phyloP scores from a whole-genome alignment of 73 alveolate species.

The Urostyla sp. region DNA sequence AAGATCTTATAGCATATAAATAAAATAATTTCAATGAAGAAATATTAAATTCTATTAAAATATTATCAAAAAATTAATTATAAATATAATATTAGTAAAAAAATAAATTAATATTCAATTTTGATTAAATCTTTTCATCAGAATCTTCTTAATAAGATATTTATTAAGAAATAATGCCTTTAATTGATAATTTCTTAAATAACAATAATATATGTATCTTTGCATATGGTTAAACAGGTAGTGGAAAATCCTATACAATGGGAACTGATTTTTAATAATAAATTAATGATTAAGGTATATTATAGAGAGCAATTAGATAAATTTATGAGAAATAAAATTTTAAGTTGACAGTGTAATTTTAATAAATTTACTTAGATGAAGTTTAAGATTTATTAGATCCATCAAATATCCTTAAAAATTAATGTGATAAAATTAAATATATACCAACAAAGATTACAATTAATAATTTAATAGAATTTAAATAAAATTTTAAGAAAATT shows the following conservation, averaged over 20 bases:
- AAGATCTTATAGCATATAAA: slow-evolving; percentile 29
- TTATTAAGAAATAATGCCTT: slow-evolving; percentile 81
- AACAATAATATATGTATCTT: slow-evolving; percentile 82
- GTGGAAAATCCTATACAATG: slow-evolving; percentile 94
- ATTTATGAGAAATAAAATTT: slow-evolving; percentile 61
- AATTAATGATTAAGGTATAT: slow-evolving; percentile 66
- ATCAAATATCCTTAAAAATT: slow-evolving; percentile 1
- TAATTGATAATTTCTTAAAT: slow-evolving; percentile 82
- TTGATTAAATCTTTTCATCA: slow-evolving; percentile 69
- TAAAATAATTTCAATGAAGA: neutral
- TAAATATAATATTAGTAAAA: neutral
- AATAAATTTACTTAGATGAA: slow-evolving; percentile 70
- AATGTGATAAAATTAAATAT: slow-evolving; percentile 25
- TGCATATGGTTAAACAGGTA: slow-evolving; percentile 92
- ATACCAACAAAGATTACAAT: slow-evolving; percentile 51
- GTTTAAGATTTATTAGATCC: slow-evolving; percentile 65
- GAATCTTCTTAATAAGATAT: slow-evolving; percentile 60
- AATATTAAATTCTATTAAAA: neutral
- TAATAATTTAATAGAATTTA: slow-evolving; percentile 3
- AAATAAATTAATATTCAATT: slow-evolving; percentile 44
- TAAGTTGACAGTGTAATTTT: slow-evolving; percentile 45
- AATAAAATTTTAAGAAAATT: slow-evolving; percentile 50
- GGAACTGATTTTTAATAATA: slow-evolving; percentile 61
- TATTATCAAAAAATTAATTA: neutral
- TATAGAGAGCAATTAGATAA: slow-evolving; percentile 71